Conservation (phyloP, 1,139 yeast species). For the Saccharomyces uvarum region DNA sequence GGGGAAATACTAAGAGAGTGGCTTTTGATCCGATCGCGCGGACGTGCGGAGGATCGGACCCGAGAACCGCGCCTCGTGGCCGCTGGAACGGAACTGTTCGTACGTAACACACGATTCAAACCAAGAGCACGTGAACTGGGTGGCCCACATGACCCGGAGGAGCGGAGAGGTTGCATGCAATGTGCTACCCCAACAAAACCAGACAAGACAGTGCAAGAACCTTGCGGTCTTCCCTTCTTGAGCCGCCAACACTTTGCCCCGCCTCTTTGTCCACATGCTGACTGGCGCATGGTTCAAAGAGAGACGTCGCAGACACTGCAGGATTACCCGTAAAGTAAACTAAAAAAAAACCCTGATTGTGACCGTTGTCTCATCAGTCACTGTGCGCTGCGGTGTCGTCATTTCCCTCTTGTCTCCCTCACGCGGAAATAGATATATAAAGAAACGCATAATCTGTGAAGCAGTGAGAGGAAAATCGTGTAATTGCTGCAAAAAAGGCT, state of each 20-base stretch:
- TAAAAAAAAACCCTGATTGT: not conserved
- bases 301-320: not conserved
- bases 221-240: not conserved
- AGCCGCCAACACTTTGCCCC: not conserved
- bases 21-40: no score
- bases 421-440: not conserved
- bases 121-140: not conserved
- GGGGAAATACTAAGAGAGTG: no score
- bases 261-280: not conserved
- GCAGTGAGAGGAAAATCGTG: not conserved
- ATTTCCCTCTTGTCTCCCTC: not conserved
- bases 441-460: not conserved
- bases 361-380: not conserved
- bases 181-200: not conserved
- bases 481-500: not conserved
- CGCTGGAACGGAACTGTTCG: not conserved
- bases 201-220: not conserved
- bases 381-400: not conserved
- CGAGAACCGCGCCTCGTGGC: not conserved
- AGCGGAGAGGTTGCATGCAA: not conserved
- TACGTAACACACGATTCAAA: not conserved
- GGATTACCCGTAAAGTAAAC: not conserved
- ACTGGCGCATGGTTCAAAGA: not conserved
- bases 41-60: no score
- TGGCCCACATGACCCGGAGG: not conserved